Evolutionary conservation across 139 green algal species (phyloP).

Genomic region (Auxenochlorella pyrenoidosa): DNA sequence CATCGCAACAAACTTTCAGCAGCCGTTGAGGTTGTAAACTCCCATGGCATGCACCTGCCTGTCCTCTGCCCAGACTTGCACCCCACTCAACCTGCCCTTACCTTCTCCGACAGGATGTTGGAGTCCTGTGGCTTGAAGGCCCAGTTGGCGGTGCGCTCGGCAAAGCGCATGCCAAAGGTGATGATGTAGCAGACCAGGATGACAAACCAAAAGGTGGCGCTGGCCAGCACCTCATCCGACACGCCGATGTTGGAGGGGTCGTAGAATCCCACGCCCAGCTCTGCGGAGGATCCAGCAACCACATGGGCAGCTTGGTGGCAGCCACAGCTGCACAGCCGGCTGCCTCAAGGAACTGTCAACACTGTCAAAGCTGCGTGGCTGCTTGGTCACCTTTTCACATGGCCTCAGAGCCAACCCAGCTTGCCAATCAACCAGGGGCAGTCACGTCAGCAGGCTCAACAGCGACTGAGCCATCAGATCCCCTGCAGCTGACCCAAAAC

Average conservation of each 20-base stretch:
- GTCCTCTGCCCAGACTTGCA: not conserved
- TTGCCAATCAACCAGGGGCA: too few relatives aligned
- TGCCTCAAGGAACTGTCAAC: too few relatives aligned
- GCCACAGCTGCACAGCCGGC: not conserved
- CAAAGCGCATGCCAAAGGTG: constrained; percentile 56
- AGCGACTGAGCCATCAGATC: too few relatives aligned
- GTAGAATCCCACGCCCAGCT: constrained; percentile 49
- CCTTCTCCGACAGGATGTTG: constrained; percentile 62
- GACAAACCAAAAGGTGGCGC: constrained; percentile 63
- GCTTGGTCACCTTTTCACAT: not conserved
- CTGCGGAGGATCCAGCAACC: not conserved
- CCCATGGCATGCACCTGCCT: too few relatives aligned
- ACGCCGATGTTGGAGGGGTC: constrained; percentile 65
- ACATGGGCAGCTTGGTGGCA: not conserved
- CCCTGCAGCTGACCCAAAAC: too few relatives aligned
- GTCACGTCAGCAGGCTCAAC: too few relatives aligned
- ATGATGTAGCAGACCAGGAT: constrained; percentile 50
- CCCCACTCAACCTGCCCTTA: not conserved
- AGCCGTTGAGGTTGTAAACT: too few relatives aligned
- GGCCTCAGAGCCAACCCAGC: not conserved
- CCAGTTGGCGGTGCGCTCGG: constrained; percentile 58
- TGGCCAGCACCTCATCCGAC: constrained; percentile 40
- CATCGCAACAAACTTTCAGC: too few relatives aligned
- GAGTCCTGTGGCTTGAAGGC: constrained; percentile 59
- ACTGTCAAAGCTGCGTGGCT: too few relatives aligned